Evolutionary conservation across 1,139 yeast species (phyloP).

Genomic region (Candida sp.): DNA sequence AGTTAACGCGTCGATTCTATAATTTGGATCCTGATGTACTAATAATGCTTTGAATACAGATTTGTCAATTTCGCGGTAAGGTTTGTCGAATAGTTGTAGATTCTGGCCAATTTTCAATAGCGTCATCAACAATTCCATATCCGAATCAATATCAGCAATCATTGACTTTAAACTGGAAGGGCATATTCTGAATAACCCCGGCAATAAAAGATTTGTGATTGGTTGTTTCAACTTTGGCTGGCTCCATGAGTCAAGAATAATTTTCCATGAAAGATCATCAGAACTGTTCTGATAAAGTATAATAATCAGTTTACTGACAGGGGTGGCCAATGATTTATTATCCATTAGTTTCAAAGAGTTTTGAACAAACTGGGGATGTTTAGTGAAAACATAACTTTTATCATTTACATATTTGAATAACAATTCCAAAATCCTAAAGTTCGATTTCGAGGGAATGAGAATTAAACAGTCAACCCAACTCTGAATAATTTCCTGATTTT

Average conservation of each 20-base stretch:
- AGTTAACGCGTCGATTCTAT: constrained; percentile 58
- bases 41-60: constrained; percentile 31
- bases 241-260: constrained; percentile 32
- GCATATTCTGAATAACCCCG: constrained; percentile 54
- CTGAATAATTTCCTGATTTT: neutral
- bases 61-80: constrained; percentile 4
- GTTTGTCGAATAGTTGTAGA: constrained; percentile 37
- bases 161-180: constrained; percentile 21
- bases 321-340: constrained; percentile 62
- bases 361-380: constrained; percentile 42
- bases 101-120: constrained; percentile 66
- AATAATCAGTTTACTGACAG: constrained; percentile 60
- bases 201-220: constrained; percentile 58
- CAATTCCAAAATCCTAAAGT: constrained; percentile 29
- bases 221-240: constrained; percentile 36
- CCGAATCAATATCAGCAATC: constrained; percentile 11
- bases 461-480: constrained; percentile 9
- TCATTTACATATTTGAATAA: constrained; percentile 46
- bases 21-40: constrained; percentile 38
- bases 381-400: constrained; percentile 29
- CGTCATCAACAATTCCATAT: constrained; percentile 45
- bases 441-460: constrained; percentile 7
- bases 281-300: constrained; percentile 33
- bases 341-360: constrained; percentile 48
- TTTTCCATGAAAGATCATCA: constrained; percentile 42